A percentile compares a stretch with the other conserved stretches of the same genome.
Conservation (phyloP, 2,329 filamentous ascomycete species). For the Sarocladium kiliense region DNA sequence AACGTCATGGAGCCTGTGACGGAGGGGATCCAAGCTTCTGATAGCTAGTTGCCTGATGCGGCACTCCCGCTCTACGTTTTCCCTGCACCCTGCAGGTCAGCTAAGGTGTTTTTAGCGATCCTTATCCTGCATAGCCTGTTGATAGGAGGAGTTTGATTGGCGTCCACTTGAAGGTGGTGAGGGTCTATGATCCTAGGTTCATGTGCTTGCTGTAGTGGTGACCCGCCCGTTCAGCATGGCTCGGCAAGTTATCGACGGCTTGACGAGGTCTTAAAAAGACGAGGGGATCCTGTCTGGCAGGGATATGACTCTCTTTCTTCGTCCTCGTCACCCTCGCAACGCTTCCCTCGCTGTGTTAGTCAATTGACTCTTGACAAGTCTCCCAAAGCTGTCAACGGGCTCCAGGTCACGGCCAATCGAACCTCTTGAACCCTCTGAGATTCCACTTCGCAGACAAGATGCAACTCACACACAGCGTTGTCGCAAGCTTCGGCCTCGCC, state of each 20-base stretch:
- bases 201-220: neutral
- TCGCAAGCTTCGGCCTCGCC: constrained; percentile 25
- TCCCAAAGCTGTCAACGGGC: neutral
- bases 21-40: neutral
- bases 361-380: neutral
- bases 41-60: constrained; percentile 3
- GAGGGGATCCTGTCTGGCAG: neutral
- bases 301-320: neutral
- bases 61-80: neutral
- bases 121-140: neutral
- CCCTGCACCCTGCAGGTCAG: neutral
- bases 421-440: neutral
- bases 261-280: neutral
- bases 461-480: constrained; percentile 23
- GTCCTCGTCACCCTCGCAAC: neutral
- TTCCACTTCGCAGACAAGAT: constrained; percentile 17
- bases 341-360: neutral
- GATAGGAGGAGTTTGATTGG: neutral
- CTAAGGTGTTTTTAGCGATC: neutral
- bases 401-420: neutral
- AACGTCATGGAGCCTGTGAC: constrained; percentile 2
- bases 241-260: neutral
- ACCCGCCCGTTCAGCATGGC: neutral
- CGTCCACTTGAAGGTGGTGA: neutral
- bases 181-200: neutral